Evolutionary conservation across 2,329 filamentous ascomycete species (phyloP).

Genomic region (Gnomoniopsis smithogilvyi): DNA sequence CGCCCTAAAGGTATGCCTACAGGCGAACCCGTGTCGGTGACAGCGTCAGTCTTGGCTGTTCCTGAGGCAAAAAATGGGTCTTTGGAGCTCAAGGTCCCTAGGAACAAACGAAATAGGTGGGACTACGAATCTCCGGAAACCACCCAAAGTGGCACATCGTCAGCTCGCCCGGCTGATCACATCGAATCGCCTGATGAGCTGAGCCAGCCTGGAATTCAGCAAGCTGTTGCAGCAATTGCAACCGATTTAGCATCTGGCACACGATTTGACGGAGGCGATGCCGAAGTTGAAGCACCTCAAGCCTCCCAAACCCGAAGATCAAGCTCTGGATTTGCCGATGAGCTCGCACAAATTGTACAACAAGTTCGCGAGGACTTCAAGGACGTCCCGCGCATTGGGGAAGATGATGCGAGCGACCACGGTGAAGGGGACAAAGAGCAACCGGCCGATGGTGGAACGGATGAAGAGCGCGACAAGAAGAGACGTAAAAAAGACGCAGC

Average conservation of each 20-base stretch:
- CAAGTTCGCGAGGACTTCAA: conserved; percentile 55
- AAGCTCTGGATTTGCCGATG: conserved; percentile 38
- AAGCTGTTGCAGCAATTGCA: background rate
- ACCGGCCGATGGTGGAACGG: conserved; percentile 20
- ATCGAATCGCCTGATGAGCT: background rate
- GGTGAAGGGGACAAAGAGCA: conserved; percentile 20
- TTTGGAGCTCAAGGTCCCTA: conserved; percentile 46
- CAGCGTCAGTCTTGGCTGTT: conserved; percentile 16
- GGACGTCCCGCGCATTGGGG: conserved; percentile 51
- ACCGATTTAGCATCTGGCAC: background rate
- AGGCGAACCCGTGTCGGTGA: conserved; percentile 14
- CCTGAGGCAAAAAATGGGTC: conserved; percentile 30
- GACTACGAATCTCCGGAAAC: conserved; percentile 36
- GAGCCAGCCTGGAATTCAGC: background rate
- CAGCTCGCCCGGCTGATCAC: conserved; percentile 17
- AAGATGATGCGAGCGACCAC: conserved; percentile 42
- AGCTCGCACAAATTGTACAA: conserved; percentile 62
- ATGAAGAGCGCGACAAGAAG: conserved; percentile 23
- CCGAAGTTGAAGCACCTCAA: background rate
- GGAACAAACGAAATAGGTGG: conserved; percentile 33
- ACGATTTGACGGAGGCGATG: background rate
- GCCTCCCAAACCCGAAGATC: background rate
- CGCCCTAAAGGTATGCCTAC: conserved; percentile 47
- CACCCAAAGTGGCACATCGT: conserved; percentile 20
- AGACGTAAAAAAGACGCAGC: conserved; percentile 18